Base-by-base conservation (phyloP, 306 rosid genomes). In the Gastrolobium villosum region DNA sequence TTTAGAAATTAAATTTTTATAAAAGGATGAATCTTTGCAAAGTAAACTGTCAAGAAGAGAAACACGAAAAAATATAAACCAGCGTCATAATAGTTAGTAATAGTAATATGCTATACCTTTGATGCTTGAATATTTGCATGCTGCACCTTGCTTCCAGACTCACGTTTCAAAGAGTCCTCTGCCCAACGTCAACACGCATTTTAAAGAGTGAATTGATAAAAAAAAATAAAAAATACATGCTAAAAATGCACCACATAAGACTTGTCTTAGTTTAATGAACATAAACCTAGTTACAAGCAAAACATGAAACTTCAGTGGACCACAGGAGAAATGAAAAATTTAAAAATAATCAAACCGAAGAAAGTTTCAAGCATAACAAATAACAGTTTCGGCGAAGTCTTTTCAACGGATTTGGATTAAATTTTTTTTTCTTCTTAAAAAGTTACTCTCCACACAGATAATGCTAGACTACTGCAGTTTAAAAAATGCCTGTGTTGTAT, bases 51-150 rank as follows among this genome's bases (percentile, higher is more conserved):
- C 40, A 35, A 76, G 7, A 52, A 14, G n/a, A 56, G 30, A 15
- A 41, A 13, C 66, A 59, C 0, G 8, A 61, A 69, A 52, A 52
- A 62, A 50, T 9, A 48, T 35, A 60, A 60, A 60, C 26, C 49
- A 31, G 69, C 10, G 55, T 41, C 11, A 43, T 2, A 40, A 8
- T 13, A 41, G 48, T 26, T 9, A 10, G 66, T 14, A 70, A 37
- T 37, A 4, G 55, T 10, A n/a, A 49, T 1, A 39, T 45, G 45
- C 1, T 10, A 32, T 74, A 90, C 97, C 97, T 90, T 92, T 2
- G 97, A 86, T 30, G 96, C 96, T 75, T 86, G 92, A 56, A 93
- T 93, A 78, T 93, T 90, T 68, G 91, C 94, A 89, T 89, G 93
- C 14, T 92, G 97, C 54, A 92, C 97, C 82, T 89, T 92, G 57